Evolutionary conservation across 2,329 filamentous ascomycete genomes (phyloP).

Genomic region (Penicillium sp.): DNA sequence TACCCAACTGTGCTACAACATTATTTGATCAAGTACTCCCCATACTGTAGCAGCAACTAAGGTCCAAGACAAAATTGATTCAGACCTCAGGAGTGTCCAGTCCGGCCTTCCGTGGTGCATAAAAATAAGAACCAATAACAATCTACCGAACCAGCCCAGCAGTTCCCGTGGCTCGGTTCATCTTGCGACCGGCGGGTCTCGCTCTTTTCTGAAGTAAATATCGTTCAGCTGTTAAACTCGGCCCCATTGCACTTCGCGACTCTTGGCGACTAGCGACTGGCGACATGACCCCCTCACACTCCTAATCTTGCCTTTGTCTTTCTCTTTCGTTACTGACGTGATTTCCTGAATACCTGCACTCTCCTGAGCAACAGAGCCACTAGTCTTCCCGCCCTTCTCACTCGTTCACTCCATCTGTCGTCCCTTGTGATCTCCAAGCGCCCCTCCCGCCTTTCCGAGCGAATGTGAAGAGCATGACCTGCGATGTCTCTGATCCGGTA

Average conservation of each 20-base stretch:
- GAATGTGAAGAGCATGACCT: conserved; percentile 21
- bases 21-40: neutral
- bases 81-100: neutral
- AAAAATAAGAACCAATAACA: conserved; percentile 11
- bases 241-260: conserved; percentile 8
- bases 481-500: conserved; percentile 47
- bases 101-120: neutral
- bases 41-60: neutral
- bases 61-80: neutral
- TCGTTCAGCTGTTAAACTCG: conserved; percentile 12
- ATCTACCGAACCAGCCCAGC: conserved; percentile 8
- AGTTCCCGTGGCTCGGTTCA: conserved; percentile 12
- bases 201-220: conserved; percentile 12
- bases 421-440: neutral
- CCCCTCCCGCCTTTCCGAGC: conserved; percentile 1
- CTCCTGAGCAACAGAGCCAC: neutral
- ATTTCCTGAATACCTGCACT: neutral
- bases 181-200: conserved; percentile 24
- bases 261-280: neutral
- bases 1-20: too few relatives aligned
- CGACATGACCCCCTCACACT: conserved; percentile 2
- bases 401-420: neutral
- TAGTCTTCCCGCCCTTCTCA: neutral
- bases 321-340: neutral
- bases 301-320: neutral